A percentile compares a stretch with the other conserved stretches of the same genome.
Evolutionary conservation across 305 asterid genomes (phyloP).

Genomic region (Salvia sclarea): DNA sequence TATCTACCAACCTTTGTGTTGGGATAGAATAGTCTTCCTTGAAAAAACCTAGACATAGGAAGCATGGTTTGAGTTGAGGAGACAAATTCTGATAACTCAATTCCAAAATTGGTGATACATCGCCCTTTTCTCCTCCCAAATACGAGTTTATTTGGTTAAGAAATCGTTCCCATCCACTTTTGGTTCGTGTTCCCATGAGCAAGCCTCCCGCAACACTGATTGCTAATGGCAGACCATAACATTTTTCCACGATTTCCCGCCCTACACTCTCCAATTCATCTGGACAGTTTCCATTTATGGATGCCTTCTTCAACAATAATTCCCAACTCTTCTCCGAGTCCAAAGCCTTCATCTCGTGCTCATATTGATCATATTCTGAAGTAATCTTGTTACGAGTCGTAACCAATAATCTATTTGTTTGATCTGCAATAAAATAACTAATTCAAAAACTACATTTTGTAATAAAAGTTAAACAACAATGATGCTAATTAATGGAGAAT

Average conservation of each 20-base stretch:
- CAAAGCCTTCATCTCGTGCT: not conserved
- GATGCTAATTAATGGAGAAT: too few species aligned
- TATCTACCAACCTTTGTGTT: not conserved
- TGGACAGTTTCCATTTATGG: not conserved
- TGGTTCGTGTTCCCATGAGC: not conserved
- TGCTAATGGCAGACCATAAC: conserved; percentile 17
- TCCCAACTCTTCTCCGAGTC: not conserved
- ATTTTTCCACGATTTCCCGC: not conserved
- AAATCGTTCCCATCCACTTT: not conserved
- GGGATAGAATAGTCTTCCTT: not conserved
- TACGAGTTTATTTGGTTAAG: not conserved
- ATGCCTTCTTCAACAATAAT: not conserved
- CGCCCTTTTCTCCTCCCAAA: not conserved
- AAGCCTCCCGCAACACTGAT: conserved; percentile 9
- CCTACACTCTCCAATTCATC: conserved; percentile 6
- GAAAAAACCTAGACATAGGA: not conserved
- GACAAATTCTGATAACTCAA: not conserved
- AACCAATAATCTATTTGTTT: not conserved
- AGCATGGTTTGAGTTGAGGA: not conserved
- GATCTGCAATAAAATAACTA: not conserved
- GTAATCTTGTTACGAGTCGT: not conserved
- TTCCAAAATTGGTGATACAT: not conserved
- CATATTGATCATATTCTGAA: not conserved
- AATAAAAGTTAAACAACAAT: too few species aligned
- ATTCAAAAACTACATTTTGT: too few species aligned